Base-by-base conservation (phyloP, 2,329 filamentous ascomycete species). In the Bretziella fagacearum region DNA sequence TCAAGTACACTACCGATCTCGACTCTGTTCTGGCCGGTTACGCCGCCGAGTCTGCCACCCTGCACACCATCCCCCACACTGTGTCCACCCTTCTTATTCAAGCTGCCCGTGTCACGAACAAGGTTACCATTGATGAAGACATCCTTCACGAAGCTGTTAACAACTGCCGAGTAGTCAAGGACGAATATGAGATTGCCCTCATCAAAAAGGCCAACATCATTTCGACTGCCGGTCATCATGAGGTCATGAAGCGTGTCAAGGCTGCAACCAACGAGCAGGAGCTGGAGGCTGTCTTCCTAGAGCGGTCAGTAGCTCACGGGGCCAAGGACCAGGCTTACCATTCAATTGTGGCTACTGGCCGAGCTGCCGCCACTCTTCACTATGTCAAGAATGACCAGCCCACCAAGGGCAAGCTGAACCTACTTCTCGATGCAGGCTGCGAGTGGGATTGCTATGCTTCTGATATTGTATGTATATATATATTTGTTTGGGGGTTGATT, bases 251-350 rank as follows among this genome's bases (percentile, higher is more conserved):
- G 54, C 64, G 63, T 27, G 81, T 81, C 27, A 71, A 69, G 53
- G 65, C 67, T 22, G 82, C 80, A 20, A 68, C 67, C 53, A 89
- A 85, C 56, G 87, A 96, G 67, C 71, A 75, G 27, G 82, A 95
- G 59, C 74, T 95, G 26, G 81, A 93, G 59, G 87, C 78, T 1
- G 63, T 79, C 1, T 94, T 95, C 59, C 62, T 93, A 8, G 77
- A 84, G 58, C 70, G 71, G 25, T 93, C 84, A 59, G 74, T 91
- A 51, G 72, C 78, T 44, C 70, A 79, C 51, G 83, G 82, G 20
- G 81, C 81, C 45, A 80, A 78, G 58, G 77, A 91, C 55, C 85
- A 93, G 67, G 80, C 89, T 1, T 96, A 96, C 62, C 75, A 82
- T 54, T 79, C 81, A 51, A 95, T 96, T 56, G 77, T 91, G 15